Evolutionary conservation across 2,329 filamentous ascomycete species (phyloP).

Genomic region (Penicillium concentricum): DNA sequence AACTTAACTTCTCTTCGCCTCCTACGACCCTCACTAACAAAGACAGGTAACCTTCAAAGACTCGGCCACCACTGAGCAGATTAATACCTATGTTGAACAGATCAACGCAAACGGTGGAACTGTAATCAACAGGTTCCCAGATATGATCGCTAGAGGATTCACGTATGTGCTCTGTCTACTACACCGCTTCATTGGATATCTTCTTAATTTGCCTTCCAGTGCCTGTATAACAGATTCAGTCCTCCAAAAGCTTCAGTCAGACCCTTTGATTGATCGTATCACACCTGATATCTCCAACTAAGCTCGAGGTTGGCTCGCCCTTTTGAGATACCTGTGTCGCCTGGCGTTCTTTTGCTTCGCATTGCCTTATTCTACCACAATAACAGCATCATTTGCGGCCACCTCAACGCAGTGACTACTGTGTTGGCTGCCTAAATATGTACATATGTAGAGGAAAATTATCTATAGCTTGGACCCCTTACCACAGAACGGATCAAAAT

Average conservation of each 20-base stretch:
- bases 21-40: background rate
- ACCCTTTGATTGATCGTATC: background rate
- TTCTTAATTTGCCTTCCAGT: background rate
- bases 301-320: background rate
- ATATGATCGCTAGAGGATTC: background rate
- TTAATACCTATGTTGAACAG: background rate
- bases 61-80: slow-evolving; percentile 1
- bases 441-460: too few species aligned
- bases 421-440: too few species aligned
- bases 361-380: too few species aligned
- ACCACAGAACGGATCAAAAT: too few species aligned
- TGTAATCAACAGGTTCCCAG: background rate
- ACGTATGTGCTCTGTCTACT: background rate
- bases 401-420: too few species aligned
- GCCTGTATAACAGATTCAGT: background rate
- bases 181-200: background rate
- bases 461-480: too few species aligned
- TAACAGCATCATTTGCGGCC: too few species aligned
- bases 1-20: background rate
- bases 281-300: background rate
- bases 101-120: background rate
- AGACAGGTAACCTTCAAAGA: slow-evolving; percentile 1
- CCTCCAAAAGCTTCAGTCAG: background rate
- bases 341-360: too few species aligned
- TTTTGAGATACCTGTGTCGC: too few species aligned